Evolutionary conservation across 2,329 filamentous ascomycete genomes (phyloP), one percentile per base, ranked within the genome.

Genomic region (Raffaelea albimanens): DNA sequence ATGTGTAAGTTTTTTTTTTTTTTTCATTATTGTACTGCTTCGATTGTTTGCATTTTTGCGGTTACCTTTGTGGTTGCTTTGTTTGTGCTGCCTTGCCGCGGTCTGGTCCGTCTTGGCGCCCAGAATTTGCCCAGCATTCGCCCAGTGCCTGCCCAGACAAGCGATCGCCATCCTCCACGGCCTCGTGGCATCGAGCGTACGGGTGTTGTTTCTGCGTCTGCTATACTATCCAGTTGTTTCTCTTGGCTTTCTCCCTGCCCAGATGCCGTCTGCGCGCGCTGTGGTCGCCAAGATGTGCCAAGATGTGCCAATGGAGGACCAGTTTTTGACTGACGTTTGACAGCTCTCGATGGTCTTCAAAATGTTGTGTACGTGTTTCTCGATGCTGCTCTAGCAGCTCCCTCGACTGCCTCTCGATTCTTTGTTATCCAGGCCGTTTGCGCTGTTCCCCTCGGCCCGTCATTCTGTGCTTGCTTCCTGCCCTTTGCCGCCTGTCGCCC

Each of bases 291-390:
- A 59, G 57, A 51, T 39, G 53, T 36, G 53, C 57, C 56, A 56
- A 40, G 29, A 38, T 20, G 29, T n/a, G 11, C 46, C 23, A 3
- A 36, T 22, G 4, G 19, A 20, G 13, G 9, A 36, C 18, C n/a
- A n/a, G 20, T 31, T 38, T 50, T 33, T 58, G 53, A 59, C 58
- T 61, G 54, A 61, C 58, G 53, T 59, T 54, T 55, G 50, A 55
- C 58, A 63, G 61, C 50, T 52, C 60, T 63, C 52, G 54, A 62
- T 54, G 58, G 61, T 55, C 55, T 63, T 46, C 57, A 58, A 52
- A 63, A 63, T 61, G 61, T 60, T 53, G 54, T 56, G 54, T 56
- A 56, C 21, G 53, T 54, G 50, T 41, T 34, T 38, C 13, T 38
- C 34, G 14, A n/a, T 38, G 34, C 34, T 38, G 31, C 16, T 34